A percentile compares a stretch with the other conserved stretches of the same genome.
Evolutionary conservation across 2,329 filamentous ascomycete genomes (phyloP).

Genomic region (Diplodia sapinea): DNA sequence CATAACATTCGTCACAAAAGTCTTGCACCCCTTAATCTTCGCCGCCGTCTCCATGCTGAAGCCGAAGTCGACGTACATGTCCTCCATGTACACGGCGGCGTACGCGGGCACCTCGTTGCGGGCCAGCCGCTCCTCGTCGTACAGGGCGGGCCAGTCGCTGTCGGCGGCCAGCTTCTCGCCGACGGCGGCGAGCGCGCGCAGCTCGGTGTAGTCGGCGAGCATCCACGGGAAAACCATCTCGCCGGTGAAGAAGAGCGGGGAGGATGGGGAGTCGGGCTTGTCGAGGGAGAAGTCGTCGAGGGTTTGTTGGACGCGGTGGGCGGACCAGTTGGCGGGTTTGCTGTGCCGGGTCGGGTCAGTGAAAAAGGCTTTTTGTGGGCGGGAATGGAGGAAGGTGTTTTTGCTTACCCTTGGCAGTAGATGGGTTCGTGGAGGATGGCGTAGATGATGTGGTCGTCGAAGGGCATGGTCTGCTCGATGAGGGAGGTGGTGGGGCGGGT

Average conservation of each 20-base stretch:
- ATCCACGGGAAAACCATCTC: conserved; percentile 89
- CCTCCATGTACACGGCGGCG: conserved; percentile 80
- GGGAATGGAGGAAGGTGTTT: no score
- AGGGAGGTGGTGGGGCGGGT: conserved; percentile 72
- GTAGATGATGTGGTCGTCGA: conserved; percentile 82
- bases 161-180: conserved; percentile 73
- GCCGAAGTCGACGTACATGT: conserved; percentile 89
- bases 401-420: conserved; percentile 71
- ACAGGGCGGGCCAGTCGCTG: conserved; percentile 75
- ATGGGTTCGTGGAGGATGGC: conserved; percentile 85
- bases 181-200: conserved; percentile 69
- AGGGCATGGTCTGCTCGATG: conserved; percentile 70
- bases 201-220: conserved; percentile 80
- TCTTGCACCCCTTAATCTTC: conserved; percentile 76
- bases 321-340: conserved; percentile 67
- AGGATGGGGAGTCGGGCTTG: conserved; percentile 44
- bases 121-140: conserved; percentile 73
- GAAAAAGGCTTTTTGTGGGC: no score
- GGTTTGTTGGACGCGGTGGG: conserved; percentile 65
- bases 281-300: conserved; percentile 56
- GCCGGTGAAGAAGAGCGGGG: conserved; percentile 79
- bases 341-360: not conserved
- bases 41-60: conserved; percentile 75
- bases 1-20: conserved; percentile 83
- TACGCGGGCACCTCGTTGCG: conserved; percentile 86